phyloP scores from a whole-genome alignment of 2,329 filamentous ascomycete species.

The Magnaporthiopsis rhizophila region DNA sequence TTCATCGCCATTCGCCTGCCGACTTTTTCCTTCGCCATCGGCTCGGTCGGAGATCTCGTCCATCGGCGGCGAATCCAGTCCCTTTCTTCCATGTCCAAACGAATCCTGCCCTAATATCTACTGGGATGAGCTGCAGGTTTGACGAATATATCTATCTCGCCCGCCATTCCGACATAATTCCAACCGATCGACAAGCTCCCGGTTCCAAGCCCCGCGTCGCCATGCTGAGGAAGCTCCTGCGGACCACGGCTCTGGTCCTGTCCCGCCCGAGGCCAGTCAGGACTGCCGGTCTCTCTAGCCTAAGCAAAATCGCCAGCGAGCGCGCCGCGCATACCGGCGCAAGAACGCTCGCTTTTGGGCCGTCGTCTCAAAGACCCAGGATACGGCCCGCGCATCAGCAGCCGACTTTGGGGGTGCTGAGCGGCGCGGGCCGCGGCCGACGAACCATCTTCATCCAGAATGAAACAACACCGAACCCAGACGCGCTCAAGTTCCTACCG shows the following conservation, averaged over 20 bases:
- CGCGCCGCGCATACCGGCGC: slow-evolving; percentile 20
- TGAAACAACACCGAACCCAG: slow-evolving; percentile 86
- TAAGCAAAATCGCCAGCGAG: slow-evolving; percentile 18
- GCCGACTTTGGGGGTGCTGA: slow-evolving; percentile 11
- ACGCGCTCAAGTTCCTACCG: slow-evolving; percentile 92
- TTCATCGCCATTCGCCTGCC: neutral
- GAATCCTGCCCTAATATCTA: no score
- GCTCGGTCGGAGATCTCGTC: slow-evolving; percentile 5
- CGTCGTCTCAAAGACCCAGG: slow-evolving; percentile 18
- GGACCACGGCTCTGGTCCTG: slow-evolving; percentile 12
- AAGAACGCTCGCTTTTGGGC: slow-evolving; percentile 15
- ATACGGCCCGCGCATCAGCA: slow-evolving; percentile 11
- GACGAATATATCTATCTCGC: neutral
- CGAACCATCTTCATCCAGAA: slow-evolving; percentile 98
- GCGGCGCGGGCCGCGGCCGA: slow-evolving; percentile 25
- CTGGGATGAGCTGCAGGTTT: neutral
- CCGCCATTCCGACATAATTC: neutral
- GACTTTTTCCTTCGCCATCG: neutral
- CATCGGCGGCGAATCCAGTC: neutral
- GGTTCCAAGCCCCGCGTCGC: neutral
- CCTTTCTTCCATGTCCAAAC: neutral
- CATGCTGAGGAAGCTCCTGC: slow-evolving; percentile 15
- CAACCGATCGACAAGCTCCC: neutral
- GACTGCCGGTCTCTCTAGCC: slow-evolving; percentile 3
- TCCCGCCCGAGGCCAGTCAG: slow-evolving; percentile 12